These are phyloP conservation scores for Myriosclerotinia duriaeana DNA, from an alignment of 2,329 filamentous ascomycete genomes.

Conservation along the genomic window DNA sequence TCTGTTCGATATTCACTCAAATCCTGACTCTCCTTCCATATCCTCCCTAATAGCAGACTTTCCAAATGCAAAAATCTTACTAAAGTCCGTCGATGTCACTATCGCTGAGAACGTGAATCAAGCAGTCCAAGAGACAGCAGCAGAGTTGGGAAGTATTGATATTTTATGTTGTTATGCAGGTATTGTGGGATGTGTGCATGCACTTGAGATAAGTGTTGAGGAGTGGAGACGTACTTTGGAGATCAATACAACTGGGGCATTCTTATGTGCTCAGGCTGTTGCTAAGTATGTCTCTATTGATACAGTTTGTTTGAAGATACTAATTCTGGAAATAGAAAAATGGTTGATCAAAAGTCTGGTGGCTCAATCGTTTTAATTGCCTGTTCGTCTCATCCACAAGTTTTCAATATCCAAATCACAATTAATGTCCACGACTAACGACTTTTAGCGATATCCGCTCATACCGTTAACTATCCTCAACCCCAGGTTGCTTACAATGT, in stretches of 20 bases:
- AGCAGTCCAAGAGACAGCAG: slow-evolving; percentile 45
- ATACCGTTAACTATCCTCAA: slow-evolving; percentile 55
- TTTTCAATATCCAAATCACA: too few species aligned
- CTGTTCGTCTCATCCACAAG: slow-evolving; percentile 35
- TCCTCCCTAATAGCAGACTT: slow-evolving; percentile 53
- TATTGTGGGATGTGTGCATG: slow-evolving; percentile 61
- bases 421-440: not conserved
- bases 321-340: slow-evolving; percentile 10
- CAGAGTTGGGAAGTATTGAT: slow-evolving; percentile 52
- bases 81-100: slow-evolving; percentile 59
- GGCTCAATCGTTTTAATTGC: slow-evolving; percentile 67
- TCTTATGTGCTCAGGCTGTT: slow-evolving; percentile 66
- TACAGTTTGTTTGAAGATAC: not conserved
- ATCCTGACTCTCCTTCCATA: slow-evolving; percentile 46
- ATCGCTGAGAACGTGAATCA: slow-evolving; percentile 49
- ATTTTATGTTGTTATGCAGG: slow-evolving; percentile 62
- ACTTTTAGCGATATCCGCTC: slow-evolving; percentile 65
- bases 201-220: slow-evolving; percentile 56
- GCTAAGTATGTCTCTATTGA: slow-evolving; percentile 49
- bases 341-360: slow-evolving; percentile 40
- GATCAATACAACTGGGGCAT: slow-evolving; percentile 70
- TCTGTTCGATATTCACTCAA: slow-evolving; percentile 57
- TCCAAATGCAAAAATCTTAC: slow-evolving; percentile 51
- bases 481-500: slow-evolving; percentile 72
- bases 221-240: slow-evolving; percentile 66